Evolutionary conservation across 2,329 filamentous ascomycete species (phyloP).

Genomic region (Paecilomyces dactylethromorphus): DNA sequence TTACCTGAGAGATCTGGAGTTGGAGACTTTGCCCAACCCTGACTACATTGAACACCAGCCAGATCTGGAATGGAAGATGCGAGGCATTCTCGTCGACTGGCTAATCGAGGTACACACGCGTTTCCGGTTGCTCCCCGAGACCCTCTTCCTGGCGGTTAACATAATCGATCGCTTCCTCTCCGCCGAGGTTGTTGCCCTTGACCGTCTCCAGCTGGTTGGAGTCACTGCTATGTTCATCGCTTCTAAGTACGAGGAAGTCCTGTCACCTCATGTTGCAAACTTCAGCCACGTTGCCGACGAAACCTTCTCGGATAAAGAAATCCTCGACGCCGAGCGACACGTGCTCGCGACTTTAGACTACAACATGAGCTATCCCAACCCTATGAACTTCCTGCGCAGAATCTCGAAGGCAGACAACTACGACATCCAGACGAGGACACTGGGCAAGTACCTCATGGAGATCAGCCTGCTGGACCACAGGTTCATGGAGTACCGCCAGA

Average conservation of each 20-base stretch:
- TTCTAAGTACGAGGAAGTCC: constrained; percentile 96
- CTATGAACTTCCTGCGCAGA: constrained; percentile 98
- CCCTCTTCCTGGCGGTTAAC: constrained; percentile 93
- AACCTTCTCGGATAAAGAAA: constrained; percentile 90
- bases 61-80: constrained; percentile 97
- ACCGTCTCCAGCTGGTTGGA: constrained; percentile 91
- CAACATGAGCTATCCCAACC: constrained; percentile 96
- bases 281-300: constrained; percentile 97
- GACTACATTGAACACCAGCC: constrained; percentile 94
- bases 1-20: constrained; percentile 82
- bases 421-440: constrained; percentile 92
- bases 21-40: constrained; percentile 74
- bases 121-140: constrained; percentile 92
- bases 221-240: constrained; percentile 99
- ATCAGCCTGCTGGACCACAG: constrained; percentile 93
- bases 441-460: constrained; percentile 97
- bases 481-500: constrained; percentile 84
- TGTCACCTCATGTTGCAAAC: constrained; percentile 93
- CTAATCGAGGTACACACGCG: constrained; percentile 96
- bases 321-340: constrained; percentile 93
- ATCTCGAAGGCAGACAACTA: constrained; percentile 99
- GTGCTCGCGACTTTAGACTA: constrained; percentile 88
- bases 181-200: constrained; percentile 88
- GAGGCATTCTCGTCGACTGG: constrained; percentile 96
- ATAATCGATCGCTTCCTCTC: constrained; percentile 98